Conservation (phyloP, 352 stramenopile genomes). For the Phytophthora pinifolia region DNA sequence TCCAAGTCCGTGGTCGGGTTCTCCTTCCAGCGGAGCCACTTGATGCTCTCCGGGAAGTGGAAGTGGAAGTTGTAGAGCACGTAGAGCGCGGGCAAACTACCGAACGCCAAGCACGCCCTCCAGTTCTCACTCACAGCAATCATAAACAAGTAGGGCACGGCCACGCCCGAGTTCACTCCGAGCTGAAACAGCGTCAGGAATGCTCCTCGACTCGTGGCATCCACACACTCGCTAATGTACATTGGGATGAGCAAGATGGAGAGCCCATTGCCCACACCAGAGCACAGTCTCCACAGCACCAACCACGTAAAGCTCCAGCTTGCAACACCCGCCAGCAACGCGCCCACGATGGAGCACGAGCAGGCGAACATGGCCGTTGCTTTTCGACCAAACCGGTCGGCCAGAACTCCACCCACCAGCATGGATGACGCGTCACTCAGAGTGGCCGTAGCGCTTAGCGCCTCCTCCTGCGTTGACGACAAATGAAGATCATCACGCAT, state of each 20-base stretch:
- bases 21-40: conserved; percentile 75
- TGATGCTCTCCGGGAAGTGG: conserved; percentile 76
- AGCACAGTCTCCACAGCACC: conserved; percentile 68
- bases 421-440: conserved; percentile 82
- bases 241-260: conserved; percentile 87
- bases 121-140: conserved; percentile 74
- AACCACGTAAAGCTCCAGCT: conserved; percentile 64
- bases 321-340: conserved; percentile 51
- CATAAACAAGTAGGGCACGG: conserved; percentile 84
- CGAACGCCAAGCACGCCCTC: conserved; percentile 71
- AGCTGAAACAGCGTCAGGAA: conserved; percentile 85
- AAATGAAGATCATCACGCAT: conserved; percentile 72
- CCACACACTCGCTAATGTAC: conserved; percentile 87
- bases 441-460: conserved; percentile 77
- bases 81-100: conserved; percentile 68
- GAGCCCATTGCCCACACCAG: conserved; percentile 78
- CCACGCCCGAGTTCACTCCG: conserved; percentile 74
- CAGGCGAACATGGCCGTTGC: conserved; percentile 74
- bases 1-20: conserved; percentile 48
- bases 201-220: conserved; percentile 54
- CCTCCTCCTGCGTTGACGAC: conserved; percentile 65
- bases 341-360: conserved; percentile 65
- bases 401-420: conserved; percentile 68
- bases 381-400: conserved; percentile 75
- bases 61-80: conserved; percentile 78